A percentile compares a stretch with the other conserved stretches of the same genome.
These are phyloP conservation scores for Pseudocercospora macadamiae DNA, from an alignment of 2,329 filamentous ascomycete species.

Conservation along the genomic window DNA sequence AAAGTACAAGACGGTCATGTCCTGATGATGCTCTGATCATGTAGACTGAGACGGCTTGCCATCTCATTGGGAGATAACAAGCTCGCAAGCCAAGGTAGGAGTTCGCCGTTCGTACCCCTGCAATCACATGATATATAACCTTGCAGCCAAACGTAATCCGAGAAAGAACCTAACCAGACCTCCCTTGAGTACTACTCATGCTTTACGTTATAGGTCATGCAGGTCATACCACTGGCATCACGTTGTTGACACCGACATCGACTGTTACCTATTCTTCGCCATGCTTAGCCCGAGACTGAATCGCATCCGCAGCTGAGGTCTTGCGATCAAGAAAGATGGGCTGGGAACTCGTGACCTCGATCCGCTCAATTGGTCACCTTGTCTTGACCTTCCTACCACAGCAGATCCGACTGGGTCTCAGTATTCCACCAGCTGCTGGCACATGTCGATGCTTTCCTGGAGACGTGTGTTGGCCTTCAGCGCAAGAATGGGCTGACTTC, in stretches of 20 bases:
- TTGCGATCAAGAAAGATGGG: background rate
- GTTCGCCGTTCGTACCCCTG: background rate
- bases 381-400: background rate
- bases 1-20: background rate
- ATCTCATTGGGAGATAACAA: background rate
- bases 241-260: background rate
- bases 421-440: background rate
- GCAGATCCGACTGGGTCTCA: background rate
- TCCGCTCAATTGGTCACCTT: background rate
- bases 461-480: constrained; percentile 58
- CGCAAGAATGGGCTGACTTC: constrained; percentile 52
- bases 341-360: background rate
- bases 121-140: background rate
- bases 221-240: background rate
- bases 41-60: background rate
- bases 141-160: background rate
- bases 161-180: background rate
- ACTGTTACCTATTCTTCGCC: background rate
- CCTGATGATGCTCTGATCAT: background rate
- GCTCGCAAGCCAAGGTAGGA: background rate
- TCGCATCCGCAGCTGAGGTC: background rate
- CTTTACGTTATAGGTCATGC: background rate
- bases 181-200: background rate
- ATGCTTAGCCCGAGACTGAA: background rate
- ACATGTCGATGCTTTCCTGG: constrained; percentile 56